These are phyloP conservation scores for Macrolepiota dolichaula DNA, from an alignment of 768 basidiomycete species.

Conservation along the genomic window DNA sequence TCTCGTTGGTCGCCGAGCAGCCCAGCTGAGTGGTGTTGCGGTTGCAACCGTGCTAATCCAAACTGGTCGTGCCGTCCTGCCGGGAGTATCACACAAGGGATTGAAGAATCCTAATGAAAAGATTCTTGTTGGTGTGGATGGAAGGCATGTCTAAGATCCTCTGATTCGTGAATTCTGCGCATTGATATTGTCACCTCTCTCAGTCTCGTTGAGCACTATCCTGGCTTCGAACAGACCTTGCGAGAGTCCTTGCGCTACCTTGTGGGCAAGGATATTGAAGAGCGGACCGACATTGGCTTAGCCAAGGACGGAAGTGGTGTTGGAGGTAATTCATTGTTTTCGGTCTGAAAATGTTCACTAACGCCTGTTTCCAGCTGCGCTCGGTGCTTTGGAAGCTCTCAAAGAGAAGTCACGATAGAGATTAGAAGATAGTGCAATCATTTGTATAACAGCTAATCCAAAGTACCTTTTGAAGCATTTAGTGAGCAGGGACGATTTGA, in stretches of 20 bases:
- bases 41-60: slow-evolving; percentile 84
- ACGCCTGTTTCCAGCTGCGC: slow-evolving; percentile 55
- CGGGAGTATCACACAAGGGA: slow-evolving; percentile 28
- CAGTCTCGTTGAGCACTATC: slow-evolving; percentile 91
- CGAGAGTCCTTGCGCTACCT: slow-evolving; percentile 71
- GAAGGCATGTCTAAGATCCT: slow-evolving; percentile 51
- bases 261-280: slow-evolving; percentile 79
- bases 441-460: slow-evolving; percentile 2
- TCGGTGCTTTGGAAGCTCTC: slow-evolving; percentile 81
- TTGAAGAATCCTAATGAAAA: slow-evolving; percentile 35
- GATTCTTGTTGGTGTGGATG: slow-evolving; percentile 88
- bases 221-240: slow-evolving; percentile 73
- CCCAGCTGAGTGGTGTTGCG: slow-evolving; percentile 79
- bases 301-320: slow-evolving; percentile 98
- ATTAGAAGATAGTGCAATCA: slow-evolving; percentile 10
- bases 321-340: slow-evolving; percentile 59
- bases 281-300: slow-evolving; percentile 79
- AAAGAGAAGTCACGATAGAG: slow-evolving; percentile 38
- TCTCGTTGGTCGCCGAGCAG: slow-evolving; percentile 79
- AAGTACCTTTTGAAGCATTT: not conserved
- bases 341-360: slow-evolving; percentile 10
- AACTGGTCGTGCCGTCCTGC: slow-evolving; percentile 62
- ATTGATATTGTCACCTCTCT: slow-evolving; percentile 3
- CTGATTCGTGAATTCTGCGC: not conserved
- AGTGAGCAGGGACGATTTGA: not conserved